Percentiles rank a stretch among this genome's conserved stretches.
phyloP scores from a whole-genome alignment of 495 filamentous ascomycete genomes.

The Jackrogersella minutella region DNA sequence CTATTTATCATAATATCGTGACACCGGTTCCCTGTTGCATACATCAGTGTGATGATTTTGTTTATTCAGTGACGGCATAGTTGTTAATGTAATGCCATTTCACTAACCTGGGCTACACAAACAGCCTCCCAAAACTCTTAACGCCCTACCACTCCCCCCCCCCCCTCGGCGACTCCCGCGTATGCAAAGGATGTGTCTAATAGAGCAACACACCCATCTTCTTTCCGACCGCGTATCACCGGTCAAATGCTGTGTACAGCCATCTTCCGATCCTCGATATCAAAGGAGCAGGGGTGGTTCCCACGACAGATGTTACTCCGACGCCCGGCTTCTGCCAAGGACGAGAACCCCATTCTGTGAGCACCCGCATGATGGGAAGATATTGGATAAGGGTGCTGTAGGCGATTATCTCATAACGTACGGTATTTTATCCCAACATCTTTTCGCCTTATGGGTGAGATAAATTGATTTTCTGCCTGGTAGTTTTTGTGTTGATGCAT shows the following conservation, averaged over 20 bases:
- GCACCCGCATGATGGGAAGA: conserved; percentile 13
- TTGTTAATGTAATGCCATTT: background rate
- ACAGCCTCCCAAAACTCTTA: background rate
- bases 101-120: background rate
- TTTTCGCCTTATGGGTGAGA: background rate
- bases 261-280: conserved; percentile 31
- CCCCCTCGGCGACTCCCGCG: background rate
- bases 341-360: conserved; percentile 30
- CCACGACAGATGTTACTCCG: conserved; percentile 8
- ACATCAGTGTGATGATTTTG: conserved; percentile 4
- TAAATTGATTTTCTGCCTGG: background rate
- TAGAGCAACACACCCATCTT: background rate
- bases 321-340: conserved; percentile 33
- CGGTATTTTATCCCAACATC: background rate
- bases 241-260: conserved; percentile 26
- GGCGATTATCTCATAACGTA: background rate
- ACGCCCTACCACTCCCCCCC: background rate
- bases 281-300: conserved; percentile 29
- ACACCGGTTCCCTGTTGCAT: background rate
- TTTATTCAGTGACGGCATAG: conserved; percentile 4
- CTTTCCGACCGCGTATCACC: conserved; percentile 29
- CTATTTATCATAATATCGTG: background rate
- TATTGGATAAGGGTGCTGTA: background rate
- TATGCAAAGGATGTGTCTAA: background rate
- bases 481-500: background rate